phyloP scores from a whole-genome alignment of 1,139 yeast genomes.

The Nakaseomyces bracarensis region DNA sequence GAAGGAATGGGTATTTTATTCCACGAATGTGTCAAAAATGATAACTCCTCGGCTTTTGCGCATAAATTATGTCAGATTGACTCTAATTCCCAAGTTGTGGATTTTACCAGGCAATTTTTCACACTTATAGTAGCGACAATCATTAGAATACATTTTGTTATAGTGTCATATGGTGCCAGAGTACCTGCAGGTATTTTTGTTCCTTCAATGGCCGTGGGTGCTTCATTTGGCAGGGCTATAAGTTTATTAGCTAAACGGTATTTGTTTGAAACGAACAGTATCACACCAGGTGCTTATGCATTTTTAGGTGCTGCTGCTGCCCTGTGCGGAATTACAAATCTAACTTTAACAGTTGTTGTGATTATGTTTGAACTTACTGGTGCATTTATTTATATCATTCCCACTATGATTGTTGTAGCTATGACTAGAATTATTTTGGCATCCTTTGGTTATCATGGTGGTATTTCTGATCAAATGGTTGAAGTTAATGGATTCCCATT shows the following conservation, averaged over 20 bases:
- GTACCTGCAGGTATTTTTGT: conserved; percentile 96
- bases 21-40: conserved; percentile 59
- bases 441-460: conserved; percentile 61
- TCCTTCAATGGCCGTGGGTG: conserved; percentile 96
- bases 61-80: conserved; percentile 46
- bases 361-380: conserved; percentile 96
- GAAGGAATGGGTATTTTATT: conserved; percentile 86
- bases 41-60: conserved; percentile 34
- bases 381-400: conserved; percentile 79
- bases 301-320: conserved; percentile 98
- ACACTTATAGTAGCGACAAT: conserved; percentile 65
- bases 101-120: conserved; percentile 31
- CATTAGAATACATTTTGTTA: conserved; percentile 61
- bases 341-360: conserved; percentile 88
- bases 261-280: conserved; percentile 42
- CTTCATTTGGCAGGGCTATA: conserved; percentile 82
- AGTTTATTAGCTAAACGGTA: conserved; percentile 50
- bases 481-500: conserved; percentile 80
- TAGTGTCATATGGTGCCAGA: conserved; percentile 81
- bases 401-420: conserved; percentile 93
- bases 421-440: conserved; percentile 76
- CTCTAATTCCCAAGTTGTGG: conserved; percentile 28
- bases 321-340: conserved; percentile 83
- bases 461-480: conserved; percentile 95
- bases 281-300: conserved; percentile 91